Evolutionary conservation across 2,329 filamentous ascomycete species (phyloP).

Genomic region (Intubia oerlemansii): DNA sequence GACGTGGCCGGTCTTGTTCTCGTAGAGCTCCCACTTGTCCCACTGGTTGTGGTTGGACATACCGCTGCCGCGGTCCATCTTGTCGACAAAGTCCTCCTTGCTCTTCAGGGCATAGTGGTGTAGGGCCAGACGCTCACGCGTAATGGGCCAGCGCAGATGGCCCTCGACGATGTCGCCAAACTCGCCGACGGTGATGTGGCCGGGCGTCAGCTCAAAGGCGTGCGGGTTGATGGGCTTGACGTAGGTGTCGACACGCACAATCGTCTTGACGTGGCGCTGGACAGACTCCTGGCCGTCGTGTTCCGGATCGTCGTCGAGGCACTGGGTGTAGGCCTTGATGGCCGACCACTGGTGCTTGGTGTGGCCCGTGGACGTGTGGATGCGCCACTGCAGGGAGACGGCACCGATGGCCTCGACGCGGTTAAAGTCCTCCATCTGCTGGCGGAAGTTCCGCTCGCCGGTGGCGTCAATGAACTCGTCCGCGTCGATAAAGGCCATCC

Average conservation of each 20-base stretch:
- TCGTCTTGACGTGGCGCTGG: slow-evolving; percentile 6
- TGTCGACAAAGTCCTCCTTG: slow-evolving; percentile 4
- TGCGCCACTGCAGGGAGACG: slow-evolving; percentile 5
- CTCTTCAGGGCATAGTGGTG: slow-evolving; percentile 6
- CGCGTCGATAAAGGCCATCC: slow-evolving; percentile 6
- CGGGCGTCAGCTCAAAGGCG: slow-evolving; percentile 2
- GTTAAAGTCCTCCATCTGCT: slow-evolving; percentile 3
- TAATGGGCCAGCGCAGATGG: slow-evolving; percentile 2
- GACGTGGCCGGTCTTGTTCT: slow-evolving; percentile 2
- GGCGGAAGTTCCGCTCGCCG: slow-evolving; percentile 2
- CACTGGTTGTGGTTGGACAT: slow-evolving; percentile 7
- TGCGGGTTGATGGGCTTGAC: slow-evolving; percentile 4
- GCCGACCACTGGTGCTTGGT: slow-evolving; percentile 3
- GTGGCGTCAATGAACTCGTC: slow-evolving; percentile 6
- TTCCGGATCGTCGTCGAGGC: slow-evolving; percentile 3
- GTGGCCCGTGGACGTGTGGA: slow-evolving; percentile 6
- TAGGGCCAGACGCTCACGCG: slow-evolving; percentile 4
- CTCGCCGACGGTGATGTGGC: slow-evolving; percentile 5
- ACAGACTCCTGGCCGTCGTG: slow-evolving; percentile 1
- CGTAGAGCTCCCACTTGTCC: slow-evolving; percentile 3
- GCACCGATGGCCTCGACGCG: slow-evolving; percentile 4
- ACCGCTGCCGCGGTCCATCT: slow-evolving; percentile 6
- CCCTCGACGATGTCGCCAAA: slow-evolving; percentile 3
- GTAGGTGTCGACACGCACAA: slow-evolving; percentile 3
- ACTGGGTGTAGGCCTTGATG: slow-evolving; percentile 3